phyloP scores from a whole-genome alignment of 2,329 filamentous ascomycete genomes.

The Gyromitra esculenta region DNA sequence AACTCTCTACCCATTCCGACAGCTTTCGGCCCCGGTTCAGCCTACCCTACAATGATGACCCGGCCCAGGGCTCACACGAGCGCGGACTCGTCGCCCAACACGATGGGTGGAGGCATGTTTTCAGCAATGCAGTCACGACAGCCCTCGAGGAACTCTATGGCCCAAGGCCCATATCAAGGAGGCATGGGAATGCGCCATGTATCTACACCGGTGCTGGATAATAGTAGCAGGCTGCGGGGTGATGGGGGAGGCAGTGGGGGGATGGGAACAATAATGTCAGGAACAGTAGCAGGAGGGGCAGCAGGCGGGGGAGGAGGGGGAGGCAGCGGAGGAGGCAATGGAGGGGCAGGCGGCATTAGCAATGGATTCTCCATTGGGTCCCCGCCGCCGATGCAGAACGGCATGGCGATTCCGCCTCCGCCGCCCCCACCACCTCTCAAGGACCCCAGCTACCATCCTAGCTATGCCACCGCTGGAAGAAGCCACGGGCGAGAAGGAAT shows the following conservation, averaged over 20 bases:
- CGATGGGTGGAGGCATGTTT: conserved; percentile 43
- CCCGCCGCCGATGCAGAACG: conserved; percentile 55
- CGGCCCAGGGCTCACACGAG: conserved; percentile 54
- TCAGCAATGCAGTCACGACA: conserved; percentile 42
- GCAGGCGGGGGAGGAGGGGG: conserved; percentile 16
- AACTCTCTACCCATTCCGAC: conserved; percentile 49
- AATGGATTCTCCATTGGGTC: conserved; percentile 47
- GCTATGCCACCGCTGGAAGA: conserved; percentile 39
- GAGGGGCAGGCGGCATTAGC: conserved; percentile 28
- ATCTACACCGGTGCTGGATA: conserved; percentile 52
- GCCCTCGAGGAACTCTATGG: conserved; percentile 52
- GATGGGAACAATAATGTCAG: conserved; percentile 7
- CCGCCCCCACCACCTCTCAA: conserved; percentile 46
- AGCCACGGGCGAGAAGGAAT: conserved; percentile 45
- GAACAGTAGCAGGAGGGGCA: conserved; percentile 16
- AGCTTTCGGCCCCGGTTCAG: conserved; percentile 41
- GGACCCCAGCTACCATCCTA: conserved; percentile 47
- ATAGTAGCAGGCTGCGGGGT: conserved; percentile 39
- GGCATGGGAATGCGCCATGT: conserved; percentile 52
- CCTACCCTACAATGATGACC: conserved; percentile 52
- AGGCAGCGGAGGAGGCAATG: too few species aligned
- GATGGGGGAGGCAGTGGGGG: conserved; percentile 41
- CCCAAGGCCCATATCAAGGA: conserved; percentile 40
- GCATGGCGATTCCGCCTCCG: conserved; percentile 53
- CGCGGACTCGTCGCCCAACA: conserved; percentile 47